These are phyloP conservation scores for Penicillium sp. DNA, from an alignment of 2,329 filamentous ascomycete genomes.

Conservation along the genomic window DNA sequence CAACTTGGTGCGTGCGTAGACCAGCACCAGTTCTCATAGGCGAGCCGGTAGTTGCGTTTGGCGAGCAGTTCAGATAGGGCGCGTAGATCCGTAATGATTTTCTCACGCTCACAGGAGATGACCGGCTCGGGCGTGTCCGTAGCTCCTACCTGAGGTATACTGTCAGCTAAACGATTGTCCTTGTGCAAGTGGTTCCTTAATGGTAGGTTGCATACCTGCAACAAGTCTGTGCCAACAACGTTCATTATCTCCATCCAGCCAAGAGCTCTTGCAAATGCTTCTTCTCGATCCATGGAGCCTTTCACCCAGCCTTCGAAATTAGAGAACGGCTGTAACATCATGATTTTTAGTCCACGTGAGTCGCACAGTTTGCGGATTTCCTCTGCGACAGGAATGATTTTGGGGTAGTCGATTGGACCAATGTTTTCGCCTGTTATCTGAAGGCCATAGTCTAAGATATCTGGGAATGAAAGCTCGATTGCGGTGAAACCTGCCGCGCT, in stretches of 20 bases:
- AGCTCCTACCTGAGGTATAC: slow-evolving; percentile 54
- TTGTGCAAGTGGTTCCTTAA: neutral
- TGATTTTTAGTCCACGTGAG: slow-evolving; percentile 58
- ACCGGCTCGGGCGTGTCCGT: slow-evolving; percentile 61
- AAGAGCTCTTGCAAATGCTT: slow-evolving; percentile 62
- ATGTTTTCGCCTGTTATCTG: slow-evolving; percentile 54
- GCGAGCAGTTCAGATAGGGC: slow-evolving; percentile 65
- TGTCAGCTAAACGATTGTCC: neutral
- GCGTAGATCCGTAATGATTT: slow-evolving; percentile 62
- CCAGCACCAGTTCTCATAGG: slow-evolving; percentile 86
- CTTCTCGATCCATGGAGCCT: slow-evolving; percentile 58
- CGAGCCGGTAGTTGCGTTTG: slow-evolving; percentile 59
- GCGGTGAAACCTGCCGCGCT: slow-evolving; percentile 53
- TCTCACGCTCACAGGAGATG: slow-evolving; percentile 50
- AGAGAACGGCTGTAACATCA: slow-evolving; percentile 74
- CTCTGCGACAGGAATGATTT: slow-evolving; percentile 56
- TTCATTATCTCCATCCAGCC: slow-evolving; percentile 75
- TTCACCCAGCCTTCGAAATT: slow-evolving; percentile 75
- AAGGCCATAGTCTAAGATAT: slow-evolving; percentile 65
- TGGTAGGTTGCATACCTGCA: slow-evolving; percentile 56
- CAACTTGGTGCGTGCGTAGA: slow-evolving; percentile 68
- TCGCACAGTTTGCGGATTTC: slow-evolving; percentile 59
- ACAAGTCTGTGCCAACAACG: slow-evolving; percentile 66
- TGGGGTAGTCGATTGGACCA: slow-evolving; percentile 59
- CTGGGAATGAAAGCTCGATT: slow-evolving; percentile 74